Conservation (phyloP, 176 grass and related monocot species). For the Carex pumila region DNA sequence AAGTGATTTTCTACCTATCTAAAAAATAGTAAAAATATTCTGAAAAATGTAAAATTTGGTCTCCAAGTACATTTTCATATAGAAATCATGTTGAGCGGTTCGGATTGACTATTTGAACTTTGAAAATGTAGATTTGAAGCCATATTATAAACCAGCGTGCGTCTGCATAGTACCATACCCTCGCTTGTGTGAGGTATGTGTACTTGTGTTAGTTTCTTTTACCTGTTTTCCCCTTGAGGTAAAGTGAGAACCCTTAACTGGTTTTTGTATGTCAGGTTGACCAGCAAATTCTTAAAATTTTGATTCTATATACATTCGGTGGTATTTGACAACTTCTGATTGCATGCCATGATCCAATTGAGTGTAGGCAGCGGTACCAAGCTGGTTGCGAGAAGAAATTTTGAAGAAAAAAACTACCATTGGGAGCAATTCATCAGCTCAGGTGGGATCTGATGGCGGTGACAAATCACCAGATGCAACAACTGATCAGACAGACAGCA, state of each 20-base stretch:
- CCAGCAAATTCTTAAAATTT: background rate
- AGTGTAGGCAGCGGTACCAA: slow-evolving; percentile 75
- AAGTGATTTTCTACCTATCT: too few relatives aligned
- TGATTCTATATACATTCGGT: background rate
- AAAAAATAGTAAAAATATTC: too few relatives aligned
- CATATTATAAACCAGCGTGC: too few relatives aligned
- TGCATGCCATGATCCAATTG: slow-evolving; percentile 21
- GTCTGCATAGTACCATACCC: too few relatives aligned
- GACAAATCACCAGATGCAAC: slow-evolving; percentile 36
- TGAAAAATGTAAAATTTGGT: too few relatives aligned
- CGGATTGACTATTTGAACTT: too few relatives aligned
- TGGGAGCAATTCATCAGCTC: slow-evolving; percentile 27
- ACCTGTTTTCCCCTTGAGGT: slow-evolving; percentile 4
- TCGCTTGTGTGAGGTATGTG: background rate
- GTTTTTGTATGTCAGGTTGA: background rate
- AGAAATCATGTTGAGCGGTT: too few relatives aligned
- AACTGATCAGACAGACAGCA: slow-evolving; percentile 50
- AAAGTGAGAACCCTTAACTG: background rate
- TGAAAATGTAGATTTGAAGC: too few relatives aligned
- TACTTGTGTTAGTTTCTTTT: slow-evolving; percentile 7
- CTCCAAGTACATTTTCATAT: too few relatives aligned
- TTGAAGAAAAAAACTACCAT: slow-evolving; percentile 74
- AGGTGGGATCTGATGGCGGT: slow-evolving; percentile 40
- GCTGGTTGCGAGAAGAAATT: slow-evolving; percentile 97
- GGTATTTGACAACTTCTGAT: slow-evolving; percentile 6